These are phyloP conservation scores for Platismatia glauca DNA, from an alignment of 495 filamentous ascomycete species.

Conservation along the genomic window DNA sequence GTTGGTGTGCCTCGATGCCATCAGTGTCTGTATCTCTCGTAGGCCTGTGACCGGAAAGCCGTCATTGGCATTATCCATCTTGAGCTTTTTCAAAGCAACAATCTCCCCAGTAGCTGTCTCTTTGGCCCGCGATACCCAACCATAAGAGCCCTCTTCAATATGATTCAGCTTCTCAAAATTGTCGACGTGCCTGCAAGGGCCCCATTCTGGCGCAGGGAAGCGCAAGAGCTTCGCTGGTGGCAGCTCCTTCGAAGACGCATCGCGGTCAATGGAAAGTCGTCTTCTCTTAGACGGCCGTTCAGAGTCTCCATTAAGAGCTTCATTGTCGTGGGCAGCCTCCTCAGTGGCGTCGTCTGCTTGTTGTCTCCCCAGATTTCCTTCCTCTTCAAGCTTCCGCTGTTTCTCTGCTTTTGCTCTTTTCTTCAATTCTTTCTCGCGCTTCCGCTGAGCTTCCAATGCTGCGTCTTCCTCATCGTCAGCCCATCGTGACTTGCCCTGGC, in stretches of 20 bases:
- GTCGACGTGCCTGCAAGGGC: constrained; percentile 70
- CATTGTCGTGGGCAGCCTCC: constrained; percentile 18
- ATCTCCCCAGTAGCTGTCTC: constrained; percentile 74
- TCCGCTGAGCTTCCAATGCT: constrained; percentile 59
- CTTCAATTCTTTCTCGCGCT: constrained; percentile 84
- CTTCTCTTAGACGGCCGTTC: constrained; percentile 34
- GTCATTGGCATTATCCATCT: constrained; percentile 74
- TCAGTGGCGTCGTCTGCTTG: constrained; percentile 25
- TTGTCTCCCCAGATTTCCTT: constrained; percentile 32
- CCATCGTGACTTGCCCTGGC: constrained; percentile 72
- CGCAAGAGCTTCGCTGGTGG: constrained; percentile 48
- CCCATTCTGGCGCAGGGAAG: constrained; percentile 62
- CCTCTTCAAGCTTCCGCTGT: constrained; percentile 62
- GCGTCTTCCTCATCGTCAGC: constrained; percentile 70
- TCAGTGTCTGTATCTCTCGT: constrained; percentile 73
- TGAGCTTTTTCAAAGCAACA: constrained; percentile 89
- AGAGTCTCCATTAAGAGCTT: constrained; percentile 18
- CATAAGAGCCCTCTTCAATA: constrained; percentile 96
- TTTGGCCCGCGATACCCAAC: constrained; percentile 80
- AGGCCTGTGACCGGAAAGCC: constrained; percentile 90
- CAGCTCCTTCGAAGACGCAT: constrained; percentile 23
- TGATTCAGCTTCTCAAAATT: constrained; percentile 89
- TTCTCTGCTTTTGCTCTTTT: constrained; percentile 78
- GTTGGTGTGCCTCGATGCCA: constrained; percentile 59
- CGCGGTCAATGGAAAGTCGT: constrained; percentile 38